Percentiles rank a stretch among this genome's conserved stretches.
phyloP scores from a whole-genome alignment of 2,329 filamentous ascomycete species.

The Dendryphion nanum region DNA sequence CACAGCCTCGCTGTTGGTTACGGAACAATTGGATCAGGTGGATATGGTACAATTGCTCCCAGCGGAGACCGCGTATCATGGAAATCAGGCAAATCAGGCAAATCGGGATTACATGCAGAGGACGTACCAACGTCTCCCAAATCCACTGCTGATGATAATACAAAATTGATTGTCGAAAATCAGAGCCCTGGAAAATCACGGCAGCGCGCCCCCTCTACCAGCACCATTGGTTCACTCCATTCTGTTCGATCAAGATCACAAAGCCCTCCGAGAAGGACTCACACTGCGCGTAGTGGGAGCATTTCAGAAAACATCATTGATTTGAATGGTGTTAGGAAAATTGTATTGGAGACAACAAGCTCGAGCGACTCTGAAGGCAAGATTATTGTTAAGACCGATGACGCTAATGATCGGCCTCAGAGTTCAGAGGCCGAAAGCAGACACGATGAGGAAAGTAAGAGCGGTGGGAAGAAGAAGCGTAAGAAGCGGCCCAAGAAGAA shows the following conservation, averaged over 20 bases:
- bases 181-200: constrained; percentile 9
- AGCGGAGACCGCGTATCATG: constrained; percentile 27
- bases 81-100: constrained; percentile 20
- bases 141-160: constrained; percentile 15
- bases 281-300: constrained; percentile 67
- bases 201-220: constrained; percentile 22
- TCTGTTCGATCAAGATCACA: constrained; percentile 21
- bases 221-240: constrained; percentile 34
- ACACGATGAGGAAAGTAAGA: constrained; percentile 15
- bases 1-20: constrained; percentile 55
- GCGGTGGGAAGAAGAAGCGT: constrained; percentile 38
- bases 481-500: constrained; percentile 31
- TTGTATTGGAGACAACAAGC: constrained; percentile 69
- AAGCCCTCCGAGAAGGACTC: constrained; percentile 36
- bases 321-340: constrained; percentile 70
- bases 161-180: constrained; percentile 18
- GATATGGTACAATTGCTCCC: constrained; percentile 10
- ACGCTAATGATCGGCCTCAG: constrained; percentile 16
- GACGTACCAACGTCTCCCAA: constrained; percentile 25
- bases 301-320: constrained; percentile 79
- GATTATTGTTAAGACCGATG: constrained; percentile 17
- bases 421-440: constrained; percentile 5
- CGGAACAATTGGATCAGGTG: constrained; percentile 46
- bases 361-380: constrained; percentile 46
- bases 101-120: constrained; percentile 10